phyloP scores from a whole-genome alignment of 2,329 filamentous ascomycete species.

The Trichophyton rubrum region DNA sequence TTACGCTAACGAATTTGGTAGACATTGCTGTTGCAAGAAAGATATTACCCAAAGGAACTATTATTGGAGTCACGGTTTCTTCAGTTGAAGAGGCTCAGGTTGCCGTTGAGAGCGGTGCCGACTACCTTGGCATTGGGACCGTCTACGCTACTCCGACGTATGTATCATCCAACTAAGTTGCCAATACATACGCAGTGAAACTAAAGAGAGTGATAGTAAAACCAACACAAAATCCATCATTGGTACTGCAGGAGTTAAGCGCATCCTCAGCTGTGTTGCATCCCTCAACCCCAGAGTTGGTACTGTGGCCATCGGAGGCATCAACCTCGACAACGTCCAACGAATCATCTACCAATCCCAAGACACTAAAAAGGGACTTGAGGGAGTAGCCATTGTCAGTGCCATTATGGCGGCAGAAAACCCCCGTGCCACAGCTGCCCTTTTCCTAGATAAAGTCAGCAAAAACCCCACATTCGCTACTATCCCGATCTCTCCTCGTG shows the following conservation, averaged over 20 bases:
- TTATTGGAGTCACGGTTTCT: conserved; percentile 81
- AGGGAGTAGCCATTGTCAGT: conserved; percentile 80
- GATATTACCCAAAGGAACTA: conserved; percentile 61
- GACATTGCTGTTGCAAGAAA: conserved; percentile 53
- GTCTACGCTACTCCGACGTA: conserved; percentile 75
- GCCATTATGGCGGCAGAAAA: conserved; percentile 66
- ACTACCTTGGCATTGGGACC: conserved; percentile 85
- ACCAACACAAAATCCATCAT: conserved; percentile 75
- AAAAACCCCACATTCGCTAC: conserved; percentile 24
- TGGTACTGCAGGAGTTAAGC: conserved; percentile 56
- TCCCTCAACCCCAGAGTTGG: conserved; percentile 30
- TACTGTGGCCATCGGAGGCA: conserved; percentile 73
- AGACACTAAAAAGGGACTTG: conserved; percentile 46
- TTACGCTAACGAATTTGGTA: conserved; percentile 19
- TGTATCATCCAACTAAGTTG: conserved; percentile 18
- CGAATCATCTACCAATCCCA: conserved; percentile 60
- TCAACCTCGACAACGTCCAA: conserved; percentile 65
- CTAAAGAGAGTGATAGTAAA: conserved; percentile 44
- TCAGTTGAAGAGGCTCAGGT: conserved; percentile 57
- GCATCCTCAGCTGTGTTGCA: conserved; percentile 52
- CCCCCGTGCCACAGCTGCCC: conserved; percentile 49
- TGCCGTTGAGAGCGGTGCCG: conserved; percentile 64
- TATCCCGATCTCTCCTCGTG: conserved; percentile 19
- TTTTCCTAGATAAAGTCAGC: conserved; percentile 47
- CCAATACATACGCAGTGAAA: neutral